Base-by-base conservation (phyloP, 2,329 filamentous ascomycete species). In the Rutstroemia sp. region DNA sequence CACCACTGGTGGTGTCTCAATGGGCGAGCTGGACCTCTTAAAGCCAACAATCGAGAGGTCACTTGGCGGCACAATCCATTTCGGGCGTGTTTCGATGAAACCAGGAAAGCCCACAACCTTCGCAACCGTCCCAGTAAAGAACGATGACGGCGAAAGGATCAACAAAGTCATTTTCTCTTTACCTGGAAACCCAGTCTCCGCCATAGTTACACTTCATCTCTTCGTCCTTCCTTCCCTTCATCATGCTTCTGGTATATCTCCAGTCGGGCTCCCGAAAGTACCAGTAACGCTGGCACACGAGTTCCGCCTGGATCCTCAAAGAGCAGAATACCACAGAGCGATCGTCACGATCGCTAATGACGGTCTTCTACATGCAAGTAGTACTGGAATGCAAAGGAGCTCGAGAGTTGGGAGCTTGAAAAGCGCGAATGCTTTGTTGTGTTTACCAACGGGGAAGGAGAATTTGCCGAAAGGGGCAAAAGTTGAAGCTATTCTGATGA, bases 71-170 rank as follows among this genome's bases (percentile, higher is more conserved):
- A 94, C 86, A 0, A 96, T 99, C 63, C 94, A 96, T 72, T 99
- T 99, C 65, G 94, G 94, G 23, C 87, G 94, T 3, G 94, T 99
- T 2, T 82, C 87, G 54, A 97, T 99, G 94, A 99, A 99, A 75
- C 94, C 94, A 0, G 94, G 94, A 4, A 99, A 97, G 72, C 94
- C 94, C 2, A 96, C 92, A 0, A 99, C 94, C 0, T 99, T 99
- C 71, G 94, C 94, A 2, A 96, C 90, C 0, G 80, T 97, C 0
- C 85, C 89, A 1, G 76, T 80, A 41, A 85, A 85, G 70, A 76
- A 81, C 58, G 79, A 80, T 59, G 68, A 66, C 1, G 82, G 84
- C 19, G 75, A 80, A 42, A 79, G 84, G 47, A 71, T 82, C 23
- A 75, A 74, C 1, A 91, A 88, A 68, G 79, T 86, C 57, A 82